Conservation (phyloP, 257 asterid genomes). For the Penstemon barbatus region DNA sequence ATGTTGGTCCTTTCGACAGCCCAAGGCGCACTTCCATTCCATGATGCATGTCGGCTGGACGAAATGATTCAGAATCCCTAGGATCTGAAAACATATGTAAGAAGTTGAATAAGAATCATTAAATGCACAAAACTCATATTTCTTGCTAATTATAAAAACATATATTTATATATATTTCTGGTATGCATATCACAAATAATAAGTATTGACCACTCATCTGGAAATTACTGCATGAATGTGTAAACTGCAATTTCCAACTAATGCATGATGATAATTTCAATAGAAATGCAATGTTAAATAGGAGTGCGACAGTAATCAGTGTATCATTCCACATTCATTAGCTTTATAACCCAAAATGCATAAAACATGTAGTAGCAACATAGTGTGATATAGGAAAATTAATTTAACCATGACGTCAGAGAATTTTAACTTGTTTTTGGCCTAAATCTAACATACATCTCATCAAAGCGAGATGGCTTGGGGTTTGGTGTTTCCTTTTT, state of each 20-base stretch:
- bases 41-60: constrained; percentile 82
- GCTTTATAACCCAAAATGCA: background rate
- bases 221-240: background rate
- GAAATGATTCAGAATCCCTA: constrained; percentile 69
- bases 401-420: too few species aligned
- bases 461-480: background rate
- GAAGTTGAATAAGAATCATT: background rate
- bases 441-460: too few species aligned
- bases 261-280: background rate
- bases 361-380: background rate
- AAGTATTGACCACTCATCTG: background rate
- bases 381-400: background rate
- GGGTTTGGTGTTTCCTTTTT: background rate
- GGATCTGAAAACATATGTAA: constrained; percentile 64
- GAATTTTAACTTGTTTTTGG: too few species aligned
- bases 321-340: background rate
- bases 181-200: background rate
- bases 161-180: background rate
- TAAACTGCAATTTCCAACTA: background rate
- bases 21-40: constrained; percentile 95
- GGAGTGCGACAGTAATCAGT: background rate
- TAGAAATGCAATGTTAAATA: constrained; percentile 7
- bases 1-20: constrained; percentile 78
- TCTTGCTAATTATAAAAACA: too few species aligned
- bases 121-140: background rate